Evolutionary conservation across 2,329 filamentous ascomycete genomes (phyloP).

Genomic region (Pseudogymnoascus sp.): DNA sequence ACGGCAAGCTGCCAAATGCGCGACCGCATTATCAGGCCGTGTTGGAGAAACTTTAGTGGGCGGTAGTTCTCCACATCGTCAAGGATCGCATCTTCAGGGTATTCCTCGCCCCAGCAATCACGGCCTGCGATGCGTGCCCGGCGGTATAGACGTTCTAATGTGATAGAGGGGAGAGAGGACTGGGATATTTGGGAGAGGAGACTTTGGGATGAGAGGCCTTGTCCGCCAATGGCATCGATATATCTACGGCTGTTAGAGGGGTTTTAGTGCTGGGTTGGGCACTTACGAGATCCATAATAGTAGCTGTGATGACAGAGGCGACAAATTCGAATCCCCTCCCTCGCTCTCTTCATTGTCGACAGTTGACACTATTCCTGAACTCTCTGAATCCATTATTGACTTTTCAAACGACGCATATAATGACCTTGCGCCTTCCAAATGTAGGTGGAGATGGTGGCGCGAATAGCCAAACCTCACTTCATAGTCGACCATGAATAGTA

Average conservation of each 20-base stretch:
- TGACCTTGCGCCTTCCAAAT: background rate
- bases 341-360: background rate
- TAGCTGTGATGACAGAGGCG: background rate
- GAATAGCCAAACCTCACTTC: constrained; percentile 1
- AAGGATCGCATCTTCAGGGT: background rate
- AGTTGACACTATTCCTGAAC: background rate
- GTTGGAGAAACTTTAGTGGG: background rate
- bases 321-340: background rate
- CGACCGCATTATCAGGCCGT: background rate
- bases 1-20: constrained; percentile 4
- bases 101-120: constrained; percentile 4
- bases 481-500: constrained; percentile 1
- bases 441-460: background rate
- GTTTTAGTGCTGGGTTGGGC: background rate
- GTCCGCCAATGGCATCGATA: background rate
- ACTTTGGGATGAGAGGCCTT: background rate
- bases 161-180: background rate
- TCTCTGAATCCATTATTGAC: background rate
- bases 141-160: constrained; percentile 6
- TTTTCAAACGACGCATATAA: background rate
- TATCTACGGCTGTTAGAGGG: background rate
- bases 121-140: background rate
- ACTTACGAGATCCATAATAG: constrained; percentile 2
- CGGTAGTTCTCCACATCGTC: constrained; percentile 10
- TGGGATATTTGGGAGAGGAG: constrained; percentile 4